These are phyloP conservation scores for Micractinium sp. DNA, from an alignment of 139 green algal species.

Conservation along the genomic window DNA sequence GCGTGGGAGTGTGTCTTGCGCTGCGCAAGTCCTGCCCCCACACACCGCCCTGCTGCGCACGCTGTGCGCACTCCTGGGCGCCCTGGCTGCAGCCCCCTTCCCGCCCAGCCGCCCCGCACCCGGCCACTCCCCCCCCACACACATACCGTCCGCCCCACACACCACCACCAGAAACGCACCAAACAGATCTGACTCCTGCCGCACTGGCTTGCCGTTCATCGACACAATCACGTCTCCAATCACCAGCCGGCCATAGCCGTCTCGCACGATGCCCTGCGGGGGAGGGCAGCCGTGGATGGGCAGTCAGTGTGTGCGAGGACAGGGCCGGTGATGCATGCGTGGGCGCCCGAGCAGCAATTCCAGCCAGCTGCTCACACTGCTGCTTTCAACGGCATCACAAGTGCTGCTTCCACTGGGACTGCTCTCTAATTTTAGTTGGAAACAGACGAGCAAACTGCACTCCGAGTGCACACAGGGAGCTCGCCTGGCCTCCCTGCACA, in stretches of 20 bases:
- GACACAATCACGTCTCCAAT: conserved; percentile 68
- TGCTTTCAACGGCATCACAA: too few species aligned
- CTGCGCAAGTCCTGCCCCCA: not conserved
- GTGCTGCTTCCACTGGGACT: too few species aligned
- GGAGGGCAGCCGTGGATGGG: not conserved
- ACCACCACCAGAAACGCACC: not conserved
- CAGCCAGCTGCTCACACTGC: too few species aligned
- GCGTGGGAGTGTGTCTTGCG: too few species aligned
- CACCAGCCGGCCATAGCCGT: conserved; percentile 49
- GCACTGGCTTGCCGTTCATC: conserved; percentile 60
- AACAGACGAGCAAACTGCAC: too few species aligned
- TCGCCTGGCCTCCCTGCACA: too few species aligned
- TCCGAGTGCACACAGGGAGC: too few species aligned
- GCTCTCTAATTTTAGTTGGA: too few species aligned
- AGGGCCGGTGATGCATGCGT: not conserved
- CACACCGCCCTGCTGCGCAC: not conserved
- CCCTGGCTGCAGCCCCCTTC: too few species aligned
- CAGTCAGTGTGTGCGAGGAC: not conserved
- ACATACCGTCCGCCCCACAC: not conserved
- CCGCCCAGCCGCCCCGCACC: not conserved
- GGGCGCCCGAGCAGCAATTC: too few species aligned
- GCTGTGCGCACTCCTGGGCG: too few species aligned
- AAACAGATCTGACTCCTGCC: conserved; percentile 65
- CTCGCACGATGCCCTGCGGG: conserved; percentile 38
- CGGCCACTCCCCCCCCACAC: not conserved